Percentiles rank a stretch among this genome's conserved stretches.
Evolutionary conservation across 148 eudicot species (phyloP).

Genomic region (Talinum fruticosum): DNA sequence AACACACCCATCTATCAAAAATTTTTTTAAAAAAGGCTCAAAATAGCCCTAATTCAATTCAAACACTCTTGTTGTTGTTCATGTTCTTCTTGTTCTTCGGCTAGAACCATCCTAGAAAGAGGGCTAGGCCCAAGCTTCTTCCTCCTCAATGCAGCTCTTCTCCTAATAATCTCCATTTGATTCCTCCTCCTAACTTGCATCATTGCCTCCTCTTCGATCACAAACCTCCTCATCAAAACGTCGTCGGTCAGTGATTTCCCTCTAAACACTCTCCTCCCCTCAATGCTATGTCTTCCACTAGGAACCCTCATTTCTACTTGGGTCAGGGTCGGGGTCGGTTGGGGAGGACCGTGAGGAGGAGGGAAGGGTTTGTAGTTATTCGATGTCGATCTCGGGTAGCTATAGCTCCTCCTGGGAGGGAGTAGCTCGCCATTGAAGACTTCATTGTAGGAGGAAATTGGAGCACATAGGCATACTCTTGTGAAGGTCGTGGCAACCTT

Average conservation of each 20-base stretch:
- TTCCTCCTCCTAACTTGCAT: constrained; percentile 76
- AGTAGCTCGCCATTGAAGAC: constrained; percentile 54
- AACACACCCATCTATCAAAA: neutral
- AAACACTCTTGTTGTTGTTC: constrained; percentile 14
- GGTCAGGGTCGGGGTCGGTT: neutral
- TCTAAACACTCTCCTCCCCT: constrained; percentile 67
- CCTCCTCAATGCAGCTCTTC: constrained; percentile 57
- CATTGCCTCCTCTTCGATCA: constrained; percentile 87
- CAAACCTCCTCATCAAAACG: constrained; percentile 91
- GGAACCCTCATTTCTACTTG: constrained; percentile 38
- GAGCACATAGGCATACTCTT: constrained; percentile 85
- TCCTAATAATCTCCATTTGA: constrained; percentile 62
- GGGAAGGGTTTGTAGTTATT: constrained; percentile 34
- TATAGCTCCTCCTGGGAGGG: constrained; percentile 82
- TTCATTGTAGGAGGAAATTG: constrained; percentile 80
- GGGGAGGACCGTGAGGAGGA: neutral
- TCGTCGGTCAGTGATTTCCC: constrained; percentile 87
- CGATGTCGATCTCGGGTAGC: constrained; percentile 55
- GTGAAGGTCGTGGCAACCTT: constrained; percentile 80
- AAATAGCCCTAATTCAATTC: neutral
- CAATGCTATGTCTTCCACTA: constrained; percentile 60
- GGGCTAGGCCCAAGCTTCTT: constrained; percentile 84
- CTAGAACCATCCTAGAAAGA: constrained; percentile 72
- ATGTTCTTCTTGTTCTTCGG: constrained; percentile 28
- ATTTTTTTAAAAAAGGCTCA: neutral